phyloP scores from a whole-genome alignment of 2,329 filamentous ascomycete species.

The Orbilia quercus region DNA sequence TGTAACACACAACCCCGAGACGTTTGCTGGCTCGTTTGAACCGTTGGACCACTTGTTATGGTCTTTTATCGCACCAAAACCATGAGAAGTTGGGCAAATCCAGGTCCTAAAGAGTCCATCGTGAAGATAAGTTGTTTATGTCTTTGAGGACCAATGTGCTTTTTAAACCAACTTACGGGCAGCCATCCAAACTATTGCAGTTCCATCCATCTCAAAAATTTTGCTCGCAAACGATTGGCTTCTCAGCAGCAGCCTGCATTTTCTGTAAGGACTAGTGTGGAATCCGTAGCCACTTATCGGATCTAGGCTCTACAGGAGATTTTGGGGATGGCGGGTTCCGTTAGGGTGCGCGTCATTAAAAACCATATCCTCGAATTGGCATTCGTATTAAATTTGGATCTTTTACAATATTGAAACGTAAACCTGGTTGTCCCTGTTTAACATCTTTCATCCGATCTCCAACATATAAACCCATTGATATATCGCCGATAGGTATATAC shows the following conservation, averaged over 20 bases:
- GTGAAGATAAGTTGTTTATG: constrained; percentile 37
- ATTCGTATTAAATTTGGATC: constrained; percentile 18
- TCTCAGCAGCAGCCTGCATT: constrained; percentile 46
- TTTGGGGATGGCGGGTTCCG: constrained; percentile 55
- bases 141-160: constrained; percentile 26
- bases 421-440: constrained; percentile 24
- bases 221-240: constrained; percentile 42
- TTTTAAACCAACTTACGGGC: constrained; percentile 45
- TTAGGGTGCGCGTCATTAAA: constrained; percentile 43
- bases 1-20: constrained; percentile 49
- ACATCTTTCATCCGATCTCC: constrained; percentile 39
- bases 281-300: constrained; percentile 54
- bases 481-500: background rate
- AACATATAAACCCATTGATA: constrained; percentile 2
- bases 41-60: constrained; percentile 35
- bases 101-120: constrained; percentile 41
- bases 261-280: constrained; percentile 37
- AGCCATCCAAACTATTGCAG: constrained; percentile 44
- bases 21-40: constrained; percentile 41
- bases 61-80: constrained; percentile 38
- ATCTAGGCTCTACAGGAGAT: constrained; percentile 52
- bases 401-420: background rate
- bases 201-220: constrained; percentile 39
- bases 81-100: constrained; percentile 39
- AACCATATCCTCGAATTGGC: constrained; percentile 28